Evolutionary conservation across 2,329 filamentous ascomycete genomes (phyloP), one percentile per base, ranked within the genome.

Genomic region (Calonectria hawksworthii): DNA sequence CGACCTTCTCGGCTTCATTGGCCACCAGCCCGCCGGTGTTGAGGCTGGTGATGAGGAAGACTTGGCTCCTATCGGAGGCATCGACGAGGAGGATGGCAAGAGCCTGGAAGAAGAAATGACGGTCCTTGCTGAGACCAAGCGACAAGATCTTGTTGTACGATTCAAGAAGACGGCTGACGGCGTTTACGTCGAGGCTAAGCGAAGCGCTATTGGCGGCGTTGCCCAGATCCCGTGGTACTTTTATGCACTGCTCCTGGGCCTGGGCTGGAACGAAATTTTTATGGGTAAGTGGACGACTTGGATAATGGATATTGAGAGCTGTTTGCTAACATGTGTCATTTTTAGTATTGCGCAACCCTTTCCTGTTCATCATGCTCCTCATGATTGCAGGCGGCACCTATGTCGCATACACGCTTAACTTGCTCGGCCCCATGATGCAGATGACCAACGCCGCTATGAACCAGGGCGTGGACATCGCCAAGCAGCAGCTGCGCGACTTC

Each of bases 81-180:
- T 99, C 2, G 97, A 99, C 75, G 96, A 98, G 82, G 96, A 98
- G 72, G 96, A 98, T 77, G 96, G 95, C 82, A 98, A 97, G 90
- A 98, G 94, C 77, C 87, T 98, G 28, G 96, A 98, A 82, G 97
- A 99, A 84, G 97, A 99, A 86, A 98, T 98, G 93, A 97, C 95
- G 0, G 92, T 99, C n/a, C 90, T 99, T 61, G 94, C 93, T 81
- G 96, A 99, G 85, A 90, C 92, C 77, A 98, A 98, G 87, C 92
- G 95, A 74, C 95, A 98, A 83, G 96, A 99, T 83, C 90, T 99
- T 34, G 95, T 96, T 13, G 94, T 98, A 18, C 92, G 97, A 70
- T 99, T 99, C 90, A 99, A 98, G 90, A 99, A 99, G 90, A 97
- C 95, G 44, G 97, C 97, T 1, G 97, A 99, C 83, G 97, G 96